These are phyloP conservation scores for Parafenestella ontariensis DNA, from an alignment of 2,329 filamentous ascomycete species.

Conservation along the genomic window DNA sequence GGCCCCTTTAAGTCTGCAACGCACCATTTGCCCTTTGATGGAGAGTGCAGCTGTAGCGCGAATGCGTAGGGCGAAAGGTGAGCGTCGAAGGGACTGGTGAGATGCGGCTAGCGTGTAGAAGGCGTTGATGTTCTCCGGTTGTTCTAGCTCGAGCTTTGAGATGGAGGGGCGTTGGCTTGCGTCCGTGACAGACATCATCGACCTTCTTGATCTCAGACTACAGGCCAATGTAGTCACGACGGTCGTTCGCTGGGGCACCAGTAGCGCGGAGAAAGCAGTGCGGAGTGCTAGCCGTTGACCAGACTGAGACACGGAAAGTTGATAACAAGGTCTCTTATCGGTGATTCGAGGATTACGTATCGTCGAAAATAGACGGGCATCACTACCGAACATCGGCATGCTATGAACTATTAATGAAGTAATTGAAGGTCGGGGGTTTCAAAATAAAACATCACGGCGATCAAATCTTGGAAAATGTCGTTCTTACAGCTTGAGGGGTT, in stretches of 20 bases:
- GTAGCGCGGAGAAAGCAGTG: neutral
- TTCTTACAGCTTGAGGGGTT: conserved; percentile 57
- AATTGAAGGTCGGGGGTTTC: neutral
- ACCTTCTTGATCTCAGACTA: neutral
- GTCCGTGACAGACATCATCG: neutral
- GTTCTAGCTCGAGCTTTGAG: neutral
- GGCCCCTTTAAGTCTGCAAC: too few relatives aligned
- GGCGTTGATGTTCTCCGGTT: neutral
- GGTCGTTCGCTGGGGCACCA: neutral
- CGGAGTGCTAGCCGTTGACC: neutral
- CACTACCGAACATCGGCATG: neutral
- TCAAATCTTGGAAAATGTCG: conserved; percentile 37
- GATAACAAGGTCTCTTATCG: neutral
- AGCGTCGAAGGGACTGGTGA: neutral
- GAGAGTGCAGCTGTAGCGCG: neutral
- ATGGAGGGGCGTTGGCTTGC: neutral
- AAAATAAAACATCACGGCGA: neutral
- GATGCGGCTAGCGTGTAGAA: neutral
- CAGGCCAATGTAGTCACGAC: neutral
- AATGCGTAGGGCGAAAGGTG: neutral
- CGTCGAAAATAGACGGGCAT: neutral
- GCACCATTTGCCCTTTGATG: neutral
- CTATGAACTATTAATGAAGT: neutral
- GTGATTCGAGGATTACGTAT: neutral
- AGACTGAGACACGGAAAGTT: neutral